Evolutionary conservation across 805 yeast genomes (phyloP).

Genomic region (Schizosaccharomyces cryophilus): DNA sequence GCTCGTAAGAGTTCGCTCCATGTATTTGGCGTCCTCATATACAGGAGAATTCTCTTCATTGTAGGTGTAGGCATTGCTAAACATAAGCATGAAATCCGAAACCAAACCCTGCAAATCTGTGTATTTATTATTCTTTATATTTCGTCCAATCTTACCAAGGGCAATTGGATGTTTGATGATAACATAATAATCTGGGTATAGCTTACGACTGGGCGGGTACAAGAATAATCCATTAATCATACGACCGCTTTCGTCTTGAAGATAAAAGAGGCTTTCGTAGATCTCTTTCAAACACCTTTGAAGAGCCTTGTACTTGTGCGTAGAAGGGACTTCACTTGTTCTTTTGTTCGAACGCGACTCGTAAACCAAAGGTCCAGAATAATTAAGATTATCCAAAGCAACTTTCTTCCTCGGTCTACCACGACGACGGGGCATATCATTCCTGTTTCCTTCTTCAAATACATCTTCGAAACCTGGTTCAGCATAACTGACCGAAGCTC

Average conservation of each 20-base stretch:
- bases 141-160: slow-evolving; percentile 25
- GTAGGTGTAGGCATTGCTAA: slow-evolving; percentile 53
- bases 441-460: background rate
- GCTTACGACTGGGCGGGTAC: slow-evolving; percentile 43
- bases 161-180: slow-evolving; percentile 54
- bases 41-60: slow-evolving; percentile 54
- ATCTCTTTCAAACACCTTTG: background rate
- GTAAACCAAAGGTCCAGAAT: background rate
- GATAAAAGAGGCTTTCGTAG: background rate
- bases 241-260: slow-evolving; percentile 21
- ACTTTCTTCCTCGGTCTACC: background rate
- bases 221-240: slow-evolving; percentile 20
- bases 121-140: background rate
- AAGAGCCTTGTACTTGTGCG: background rate
- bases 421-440: background rate
- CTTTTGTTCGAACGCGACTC: background rate
- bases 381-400: background rate
- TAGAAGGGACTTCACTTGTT: background rate
- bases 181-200: slow-evolving; percentile 60
- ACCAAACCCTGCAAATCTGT: slow-evolving; percentile 24
- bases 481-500: background rate
- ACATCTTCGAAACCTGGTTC: background rate
- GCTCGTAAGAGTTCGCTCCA: background rate
- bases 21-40: slow-evolving; percentile 33
- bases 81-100: slow-evolving; percentile 36